Percentiles rank a stretch among this genome's conserved stretches.
These are phyloP conservation scores for Rhynchosporium agropyri DNA, from an alignment of 2,329 filamentous ascomycete species.

Conservation along the genomic window DNA sequence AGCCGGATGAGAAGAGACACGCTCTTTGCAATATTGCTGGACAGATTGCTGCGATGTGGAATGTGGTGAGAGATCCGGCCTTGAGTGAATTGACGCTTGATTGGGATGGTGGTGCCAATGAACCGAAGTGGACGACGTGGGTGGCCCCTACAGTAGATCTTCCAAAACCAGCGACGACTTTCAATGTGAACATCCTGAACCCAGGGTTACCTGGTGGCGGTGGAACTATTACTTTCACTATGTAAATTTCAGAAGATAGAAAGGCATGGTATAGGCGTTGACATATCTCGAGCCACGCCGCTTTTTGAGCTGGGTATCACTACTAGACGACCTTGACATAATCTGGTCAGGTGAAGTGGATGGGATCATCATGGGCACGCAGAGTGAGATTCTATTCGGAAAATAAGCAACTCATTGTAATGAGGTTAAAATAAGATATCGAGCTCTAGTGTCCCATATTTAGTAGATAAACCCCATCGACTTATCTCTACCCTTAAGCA, in stretches of 20 bases:
- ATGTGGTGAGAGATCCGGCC: conserved; percentile 1
- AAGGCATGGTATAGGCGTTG: neutral
- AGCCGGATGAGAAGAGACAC: conserved; percentile 4
- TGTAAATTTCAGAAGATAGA: neutral
- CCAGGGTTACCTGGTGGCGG: neutral
- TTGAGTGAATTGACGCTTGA: conserved; percentile 9
- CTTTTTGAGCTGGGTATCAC: no score
- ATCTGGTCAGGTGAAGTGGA: no score
- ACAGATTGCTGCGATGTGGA: conserved; percentile 18
- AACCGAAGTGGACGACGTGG: conserved; percentile 12
- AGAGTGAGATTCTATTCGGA: no score
- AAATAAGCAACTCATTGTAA: no score
- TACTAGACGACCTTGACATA: no score
- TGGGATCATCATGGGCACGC: no score
- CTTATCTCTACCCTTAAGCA: no score
- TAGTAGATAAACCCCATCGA: no score
- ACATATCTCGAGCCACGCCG: no score
- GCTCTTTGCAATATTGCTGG: conserved; percentile 17
- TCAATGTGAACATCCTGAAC: neutral
- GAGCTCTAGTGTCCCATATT: no score
- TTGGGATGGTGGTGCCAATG: neutral
- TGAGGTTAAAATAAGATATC: no score
- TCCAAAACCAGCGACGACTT: neutral
- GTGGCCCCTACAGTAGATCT: neutral
- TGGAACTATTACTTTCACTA: neutral